Percentiles rank a stretch among this genome's conserved stretches.
phyloP scores from a whole-genome alignment of 2,329 filamentous ascomycete species.

The Aspergillus uvarum region DNA sequence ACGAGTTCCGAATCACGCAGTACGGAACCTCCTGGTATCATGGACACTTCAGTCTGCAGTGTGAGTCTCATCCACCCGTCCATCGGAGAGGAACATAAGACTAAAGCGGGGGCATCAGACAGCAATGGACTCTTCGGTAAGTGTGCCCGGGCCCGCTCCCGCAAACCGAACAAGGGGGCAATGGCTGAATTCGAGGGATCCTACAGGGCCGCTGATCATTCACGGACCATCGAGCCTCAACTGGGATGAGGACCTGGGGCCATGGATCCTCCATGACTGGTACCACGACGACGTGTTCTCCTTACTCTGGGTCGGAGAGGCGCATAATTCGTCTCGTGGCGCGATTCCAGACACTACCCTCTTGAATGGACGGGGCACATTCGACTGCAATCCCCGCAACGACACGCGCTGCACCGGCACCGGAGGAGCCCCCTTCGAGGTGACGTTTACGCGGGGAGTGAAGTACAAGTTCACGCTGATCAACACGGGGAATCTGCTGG shows the following conservation, averaged over 20 bases:
- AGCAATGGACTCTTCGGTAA: background rate
- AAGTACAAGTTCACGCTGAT: background rate
- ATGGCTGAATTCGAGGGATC: constrained; percentile 48
- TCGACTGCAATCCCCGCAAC: constrained; percentile 25
- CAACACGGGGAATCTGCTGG: background rate
- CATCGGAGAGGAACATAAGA: background rate
- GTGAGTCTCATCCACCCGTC: background rate
- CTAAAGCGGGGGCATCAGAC: background rate
- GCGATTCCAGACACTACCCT: constrained; percentile 45
- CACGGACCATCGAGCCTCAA: constrained; percentile 41
- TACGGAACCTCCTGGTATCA: constrained; percentile 39
- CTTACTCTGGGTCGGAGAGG: constrained; percentile 1
- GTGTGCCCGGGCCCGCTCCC: background rate
- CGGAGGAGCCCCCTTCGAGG: too few relatives aligned
- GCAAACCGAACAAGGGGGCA: background rate
- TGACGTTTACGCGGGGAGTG: constrained; percentile 40
- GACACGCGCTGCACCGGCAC: constrained; percentile 47
- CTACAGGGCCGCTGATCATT: constrained; percentile 58
- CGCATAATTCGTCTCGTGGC: constrained; percentile 17
- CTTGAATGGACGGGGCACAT: constrained; percentile 40
- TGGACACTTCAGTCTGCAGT: constrained; percentile 36
- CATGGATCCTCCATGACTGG: constrained; percentile 38
- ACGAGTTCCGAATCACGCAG: constrained; percentile 36
- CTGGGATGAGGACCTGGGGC: constrained; percentile 39
- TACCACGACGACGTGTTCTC: constrained; percentile 26